phyloP scores from a whole-genome alignment of 2,329 filamentous ascomycete species.

The Fusarium sp. region DNA sequence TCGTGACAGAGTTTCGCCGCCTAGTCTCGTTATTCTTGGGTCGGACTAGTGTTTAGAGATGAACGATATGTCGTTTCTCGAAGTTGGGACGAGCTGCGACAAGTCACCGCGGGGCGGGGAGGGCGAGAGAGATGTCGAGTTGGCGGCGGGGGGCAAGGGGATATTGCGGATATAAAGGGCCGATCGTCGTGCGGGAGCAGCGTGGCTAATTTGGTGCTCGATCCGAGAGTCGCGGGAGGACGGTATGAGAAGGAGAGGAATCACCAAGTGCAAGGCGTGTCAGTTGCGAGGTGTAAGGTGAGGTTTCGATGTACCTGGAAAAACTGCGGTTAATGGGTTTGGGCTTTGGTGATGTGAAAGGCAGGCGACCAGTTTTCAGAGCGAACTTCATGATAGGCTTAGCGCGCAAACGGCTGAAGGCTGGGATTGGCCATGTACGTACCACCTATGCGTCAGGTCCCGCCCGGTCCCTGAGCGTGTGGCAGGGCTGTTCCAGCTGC shows the following conservation, averaged over 20 bases:
- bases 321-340: slow-evolving; percentile 50
- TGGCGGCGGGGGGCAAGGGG: slow-evolving; percentile 18
- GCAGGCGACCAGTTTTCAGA: slow-evolving; percentile 36
- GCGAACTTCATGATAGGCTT: slow-evolving; percentile 48
- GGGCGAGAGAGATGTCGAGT: slow-evolving; percentile 29
- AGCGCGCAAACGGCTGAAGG: slow-evolving; percentile 48
- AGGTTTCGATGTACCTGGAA: slow-evolving; percentile 45
- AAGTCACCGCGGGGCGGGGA: slow-evolving; percentile 44
- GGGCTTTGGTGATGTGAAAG: slow-evolving; percentile 50
- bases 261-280: slow-evolving; percentile 41
- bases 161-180: slow-evolving; percentile 19
- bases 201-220: slow-evolving; percentile 19
- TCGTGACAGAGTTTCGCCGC: slow-evolving; percentile 43
- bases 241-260: slow-evolving; percentile 29
- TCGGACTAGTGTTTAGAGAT: slow-evolving; percentile 38
- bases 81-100: slow-evolving; percentile 39
- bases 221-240: slow-evolving; percentile 33
- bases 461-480: slow-evolving; percentile 32
- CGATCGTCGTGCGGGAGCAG: slow-evolving; percentile 30
- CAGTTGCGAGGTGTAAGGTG: slow-evolving; percentile 47
- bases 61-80: slow-evolving; percentile 29
- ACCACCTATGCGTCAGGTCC: slow-evolving; percentile 3
- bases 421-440: slow-evolving; percentile 10
- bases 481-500: slow-evolving; percentile 41
- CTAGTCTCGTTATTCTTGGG: slow-evolving; percentile 39